Base-by-base conservation (phyloP, 2,329 filamentous ascomycete genomes). In the Pseudogymnoascus sp. region DNA sequence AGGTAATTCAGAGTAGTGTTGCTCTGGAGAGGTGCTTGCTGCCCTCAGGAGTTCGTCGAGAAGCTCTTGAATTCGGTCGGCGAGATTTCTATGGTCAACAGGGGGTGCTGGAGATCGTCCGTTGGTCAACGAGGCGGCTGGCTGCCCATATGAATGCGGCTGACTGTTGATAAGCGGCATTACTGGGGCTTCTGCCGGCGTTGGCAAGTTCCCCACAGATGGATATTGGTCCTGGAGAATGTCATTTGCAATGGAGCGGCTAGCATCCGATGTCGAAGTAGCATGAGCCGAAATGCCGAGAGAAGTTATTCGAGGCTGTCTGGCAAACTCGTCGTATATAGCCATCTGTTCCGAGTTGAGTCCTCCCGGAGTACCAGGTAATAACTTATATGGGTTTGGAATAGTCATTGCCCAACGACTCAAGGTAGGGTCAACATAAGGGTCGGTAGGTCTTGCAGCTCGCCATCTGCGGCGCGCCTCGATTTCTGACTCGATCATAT, bases 321-420 rank as follows among this genome's bases (percentile, higher is more conserved):
- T 84, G 8, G 91, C 91, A 75, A 99, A 99, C 66, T 98, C 93
- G 71, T 98, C 93, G 72, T 99, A 99, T 26, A 99, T 96, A 10
- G 90, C 90, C 79, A 98, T 85, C 72, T 99, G 95, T 70, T 97
- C 91, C 24, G 89, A 83, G 71, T 96, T 98, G 61, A 99, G 78
- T 4, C 93, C 93, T 61, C 83, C 83, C 14, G 76, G 75, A 62
- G 80, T 72, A 65, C 75, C 84, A 11, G 91, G 88, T 38, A 89
- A 88, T 68, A 97, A 85, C 71, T 95, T 92, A 78, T 91, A 99
- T 0, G 95, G 95, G 68, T 95, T 90, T 0, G 93, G 93, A 66
- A 99, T 96, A 43, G 92, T 93, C 76, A 91, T 89, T 6, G 93
- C 90, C 92, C 93, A 99, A 60, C 91, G 87, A 73, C 89, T 96